Evolutionary conservation across 176 grass and related monocot genomes (phyloP).

Genomic region (Carex parvula): DNA sequence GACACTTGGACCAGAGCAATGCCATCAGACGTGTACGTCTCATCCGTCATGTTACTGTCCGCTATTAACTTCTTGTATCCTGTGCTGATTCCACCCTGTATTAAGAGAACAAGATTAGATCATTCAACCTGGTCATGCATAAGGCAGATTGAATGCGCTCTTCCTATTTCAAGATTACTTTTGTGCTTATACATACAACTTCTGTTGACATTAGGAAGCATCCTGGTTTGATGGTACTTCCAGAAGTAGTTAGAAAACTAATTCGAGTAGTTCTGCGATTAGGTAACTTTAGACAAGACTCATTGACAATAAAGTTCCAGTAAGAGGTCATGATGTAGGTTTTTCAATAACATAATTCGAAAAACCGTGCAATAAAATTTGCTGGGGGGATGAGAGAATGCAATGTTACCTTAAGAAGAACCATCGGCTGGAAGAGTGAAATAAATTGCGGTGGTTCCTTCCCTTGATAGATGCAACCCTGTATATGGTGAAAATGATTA

Average conservation of each 20-base stretch:
- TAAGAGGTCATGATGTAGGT: background rate
- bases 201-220: background rate
- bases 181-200: background rate
- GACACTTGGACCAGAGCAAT: slow-evolving; percentile 81
- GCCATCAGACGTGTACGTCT: slow-evolving; percentile 61
- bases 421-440: slow-evolving; percentile 92
- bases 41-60: slow-evolving; percentile 56
- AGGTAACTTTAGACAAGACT: background rate
- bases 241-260: background rate
- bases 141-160: background rate
- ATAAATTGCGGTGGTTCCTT: slow-evolving; percentile 93
- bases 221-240: background rate
- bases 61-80: slow-evolving; percentile 62
- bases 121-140: background rate
- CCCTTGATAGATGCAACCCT: slow-evolving; percentile 88
- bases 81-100: slow-evolving; percentile 68
- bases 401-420: slow-evolving; percentile 76
- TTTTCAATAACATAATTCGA: background rate
- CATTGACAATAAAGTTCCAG: background rate
- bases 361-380: background rate
- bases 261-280: background rate
- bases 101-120: background rate
- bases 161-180: background rate
- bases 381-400: background rate
- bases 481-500: slow-evolving; percentile 16